These are phyloP conservation scores for Vanrija humicola DNA, from an alignment of 1,284 basidiomycete species.

Conservation along the genomic window DNA sequence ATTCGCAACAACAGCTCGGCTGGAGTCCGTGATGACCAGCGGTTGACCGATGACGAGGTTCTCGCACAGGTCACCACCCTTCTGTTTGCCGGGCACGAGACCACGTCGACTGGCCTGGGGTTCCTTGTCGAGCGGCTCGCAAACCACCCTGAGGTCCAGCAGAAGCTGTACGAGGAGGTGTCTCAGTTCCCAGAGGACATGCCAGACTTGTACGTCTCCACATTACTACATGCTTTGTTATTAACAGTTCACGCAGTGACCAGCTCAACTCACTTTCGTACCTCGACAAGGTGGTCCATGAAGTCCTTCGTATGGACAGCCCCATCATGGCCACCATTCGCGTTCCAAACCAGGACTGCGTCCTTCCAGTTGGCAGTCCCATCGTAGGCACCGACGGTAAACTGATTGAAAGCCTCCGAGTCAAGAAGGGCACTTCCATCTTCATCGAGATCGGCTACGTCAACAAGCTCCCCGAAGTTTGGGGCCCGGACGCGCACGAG, in stretches of 20 bases:
- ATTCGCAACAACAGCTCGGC: conserved; percentile 60
- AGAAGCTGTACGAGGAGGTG: conserved; percentile 57
- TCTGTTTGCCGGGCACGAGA: conserved; percentile 67
- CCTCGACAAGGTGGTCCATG: conserved; percentile 64
- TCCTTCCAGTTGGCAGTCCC: conserved; percentile 58
- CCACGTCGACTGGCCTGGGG: conserved; percentile 64
- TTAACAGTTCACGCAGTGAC: not conserved
- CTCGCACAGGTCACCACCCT: conserved; percentile 73
- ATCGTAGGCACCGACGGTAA: conserved; percentile 46
- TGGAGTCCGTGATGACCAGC: conserved; percentile 55
- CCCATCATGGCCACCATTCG: conserved; percentile 64
- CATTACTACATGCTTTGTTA: not conserved
- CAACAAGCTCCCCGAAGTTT: conserved; percentile 60
- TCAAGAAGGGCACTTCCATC: conserved; percentile 38
- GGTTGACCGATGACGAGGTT: conserved; percentile 63
- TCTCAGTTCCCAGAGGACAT: conserved; percentile 46
- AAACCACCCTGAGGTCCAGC: conserved; percentile 56
- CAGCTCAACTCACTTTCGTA: conserved; percentile 53
- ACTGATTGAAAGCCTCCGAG: conserved; percentile 34
- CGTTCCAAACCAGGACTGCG: conserved; percentile 55
- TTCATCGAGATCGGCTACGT: conserved; percentile 53
- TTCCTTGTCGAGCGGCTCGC: conserved; percentile 69
- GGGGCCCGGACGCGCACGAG: conserved; percentile 63
- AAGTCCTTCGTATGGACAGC: conserved; percentile 62
- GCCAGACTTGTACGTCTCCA: conserved; percentile 33